Evolutionary conservation across 345 rosid genomes (phyloP), one percentile per base, ranked within the genome.

Genomic region (Rhodamnia argentea): DNA sequence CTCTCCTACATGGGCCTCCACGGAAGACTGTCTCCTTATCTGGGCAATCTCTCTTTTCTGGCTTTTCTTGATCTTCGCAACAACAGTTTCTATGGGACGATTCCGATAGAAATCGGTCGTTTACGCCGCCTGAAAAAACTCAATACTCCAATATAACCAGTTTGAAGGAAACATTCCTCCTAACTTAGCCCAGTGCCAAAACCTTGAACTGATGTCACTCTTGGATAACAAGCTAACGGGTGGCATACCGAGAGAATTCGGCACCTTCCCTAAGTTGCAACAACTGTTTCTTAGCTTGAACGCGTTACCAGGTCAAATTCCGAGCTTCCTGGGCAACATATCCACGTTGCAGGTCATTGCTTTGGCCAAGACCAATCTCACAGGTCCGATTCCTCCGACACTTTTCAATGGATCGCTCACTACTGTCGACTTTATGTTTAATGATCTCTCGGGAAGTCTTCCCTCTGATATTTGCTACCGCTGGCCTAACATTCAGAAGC

Each of bases 171-270:
- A n/a, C 29, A 82, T 82, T 29, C 83, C 57, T 26, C 83, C 57
- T 53, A 53, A 18, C 55, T 29, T n/a, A 51, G 29, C 40, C 22
- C 40, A 4, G 5, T 82, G 57, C 37, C 57, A 29, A 23, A 82
- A 51, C n/a, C 83, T 82, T 0, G 1, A 51, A 5, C 0, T 0
- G 16, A 14, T 51, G 83, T 24, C 57, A 53, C 40, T 82, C 11
- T 0, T 0, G 0, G 0, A 0, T 0, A 51, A 82, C 24, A 14
- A 0, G 37, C 56, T 51, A 10, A 24, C 5, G 0, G 83, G 54
- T 26, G 40, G 83, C 27, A 24, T 82, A 42, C 83, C 57, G 0
- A 51, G 3, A 82, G 56, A 82, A 82, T 51, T 82, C 5, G 40
- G 56, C 3, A 0, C 29, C 22, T 82, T 51, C 23, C 56, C 83